Percentiles rank a stretch among this genome's conserved stretches.
phyloP scores from a whole-genome alignment of 2,329 filamentous ascomycete species.

The Colletotrichum ledebouriae region DNA sequence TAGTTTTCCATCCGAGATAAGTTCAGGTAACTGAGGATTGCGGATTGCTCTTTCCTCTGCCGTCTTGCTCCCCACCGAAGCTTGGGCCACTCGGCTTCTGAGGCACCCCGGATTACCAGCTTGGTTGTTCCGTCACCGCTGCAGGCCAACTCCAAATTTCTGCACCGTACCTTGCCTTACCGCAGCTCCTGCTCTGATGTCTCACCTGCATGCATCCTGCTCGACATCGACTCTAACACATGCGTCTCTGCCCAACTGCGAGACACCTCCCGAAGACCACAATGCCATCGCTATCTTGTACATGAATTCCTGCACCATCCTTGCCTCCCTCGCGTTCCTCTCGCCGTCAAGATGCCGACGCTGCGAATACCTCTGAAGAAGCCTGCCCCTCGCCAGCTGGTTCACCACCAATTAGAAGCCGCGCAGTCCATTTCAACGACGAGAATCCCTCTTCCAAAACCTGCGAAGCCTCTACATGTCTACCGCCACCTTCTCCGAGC shows the following conservation, averaged over 20 bases:
- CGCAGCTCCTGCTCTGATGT: too few relatives aligned
- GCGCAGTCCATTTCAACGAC: constrained; percentile 44
- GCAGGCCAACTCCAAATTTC: constrained; percentile 20
- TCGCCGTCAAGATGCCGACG: constrained; percentile 17
- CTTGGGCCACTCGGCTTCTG: constrained; percentile 25
- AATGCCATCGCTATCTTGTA: constrained; percentile 1
- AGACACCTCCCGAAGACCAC: neutral
- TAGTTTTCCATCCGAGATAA: too few relatives aligned
- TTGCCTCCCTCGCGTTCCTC: too few relatives aligned
- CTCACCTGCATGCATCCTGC: constrained; percentile 37
- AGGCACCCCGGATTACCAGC: constrained; percentile 4
- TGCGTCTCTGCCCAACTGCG: constrained; percentile 34
- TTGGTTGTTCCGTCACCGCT: constrained; percentile 5
- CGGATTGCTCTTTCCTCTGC: too few relatives aligned
- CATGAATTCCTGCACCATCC: constrained; percentile 3
- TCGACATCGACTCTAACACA: constrained; percentile 30
- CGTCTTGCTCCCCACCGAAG: constrained; percentile 1
- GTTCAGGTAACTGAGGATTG: too few relatives aligned
- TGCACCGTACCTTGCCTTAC: constrained; percentile 10
- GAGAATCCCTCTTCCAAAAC: constrained; percentile 51
- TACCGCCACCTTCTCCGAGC: constrained; percentile 74
- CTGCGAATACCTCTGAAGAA: constrained; percentile 52
- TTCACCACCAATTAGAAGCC: constrained; percentile 4
- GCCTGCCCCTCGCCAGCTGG: neutral
- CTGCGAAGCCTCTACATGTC: constrained; percentile 56